Conservation (phyloP, 2,329 filamentous ascomycete genomes). For the Seiridium unicorne region DNA sequence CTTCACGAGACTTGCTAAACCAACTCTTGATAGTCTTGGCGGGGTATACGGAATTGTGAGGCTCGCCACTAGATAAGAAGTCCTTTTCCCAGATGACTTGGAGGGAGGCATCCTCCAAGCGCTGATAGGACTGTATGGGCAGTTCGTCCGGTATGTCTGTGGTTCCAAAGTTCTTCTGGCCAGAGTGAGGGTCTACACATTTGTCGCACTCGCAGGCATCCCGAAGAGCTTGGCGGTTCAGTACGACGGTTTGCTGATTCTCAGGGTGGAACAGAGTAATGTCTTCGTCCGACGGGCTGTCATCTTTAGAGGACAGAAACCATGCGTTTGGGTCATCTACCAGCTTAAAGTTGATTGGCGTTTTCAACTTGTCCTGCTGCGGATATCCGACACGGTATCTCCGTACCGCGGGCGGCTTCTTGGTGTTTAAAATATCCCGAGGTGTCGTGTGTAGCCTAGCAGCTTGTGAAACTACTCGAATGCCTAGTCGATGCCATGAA, state of each 20-base stretch:
- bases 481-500: neutral
- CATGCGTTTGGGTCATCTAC: neutral
- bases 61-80: conserved; percentile 25
- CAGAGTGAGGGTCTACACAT: conserved; percentile 58
- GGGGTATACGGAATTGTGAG: conserved; percentile 33
- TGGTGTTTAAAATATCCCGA: neutral
- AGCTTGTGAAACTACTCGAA: neutral
- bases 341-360: neutral
- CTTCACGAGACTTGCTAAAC: neutral
- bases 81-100: conserved; percentile 59
- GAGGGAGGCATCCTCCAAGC: conserved; percentile 41
- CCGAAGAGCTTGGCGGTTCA: conserved; percentile 39
- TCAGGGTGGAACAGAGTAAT: neutral
- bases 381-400: neutral
- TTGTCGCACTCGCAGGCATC: conserved; percentile 57
- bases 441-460: neutral
- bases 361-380: neutral
- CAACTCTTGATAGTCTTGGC: conserved; percentile 18
- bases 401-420: no score
- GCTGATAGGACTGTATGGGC: conserved; percentile 34
- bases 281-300: neutral
- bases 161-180: conserved; percentile 64
- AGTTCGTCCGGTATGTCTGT: conserved; percentile 53
- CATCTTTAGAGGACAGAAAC: neutral
- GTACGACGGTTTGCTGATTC: neutral